Evolutionary conservation across 306 rosid species (phyloP).

Genomic region (Abrus precatorius): DNA sequence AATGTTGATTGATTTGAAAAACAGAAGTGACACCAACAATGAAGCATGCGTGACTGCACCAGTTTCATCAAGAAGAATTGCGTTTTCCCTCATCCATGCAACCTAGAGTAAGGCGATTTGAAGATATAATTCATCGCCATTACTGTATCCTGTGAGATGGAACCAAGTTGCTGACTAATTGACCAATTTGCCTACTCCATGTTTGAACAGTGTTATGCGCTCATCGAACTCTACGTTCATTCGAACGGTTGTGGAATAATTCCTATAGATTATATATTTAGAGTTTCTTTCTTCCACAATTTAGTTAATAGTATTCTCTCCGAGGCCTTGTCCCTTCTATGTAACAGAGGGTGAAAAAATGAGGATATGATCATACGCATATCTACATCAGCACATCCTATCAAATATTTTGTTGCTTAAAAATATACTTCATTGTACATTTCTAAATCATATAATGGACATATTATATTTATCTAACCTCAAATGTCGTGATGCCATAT

Average conservation of each 20-base stretch:
- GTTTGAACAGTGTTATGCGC: background rate
- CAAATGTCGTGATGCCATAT: background rate
- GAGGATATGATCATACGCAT: background rate
- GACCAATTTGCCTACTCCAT: too few species aligned
- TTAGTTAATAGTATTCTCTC: background rate
- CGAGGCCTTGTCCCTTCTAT: background rate
- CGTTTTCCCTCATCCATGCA: background rate
- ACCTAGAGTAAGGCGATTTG: background rate
- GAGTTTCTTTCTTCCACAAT: background rate
- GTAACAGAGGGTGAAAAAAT: background rate
- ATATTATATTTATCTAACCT: background rate
- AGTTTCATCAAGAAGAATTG: background rate
- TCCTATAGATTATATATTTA: background rate
- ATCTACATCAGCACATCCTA: conserved; percentile 14
- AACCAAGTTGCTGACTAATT: too few species aligned
- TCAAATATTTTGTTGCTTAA: background rate
- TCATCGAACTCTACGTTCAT: background rate
- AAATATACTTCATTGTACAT: background rate
- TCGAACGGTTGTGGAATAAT: background rate
- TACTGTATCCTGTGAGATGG: too few species aligned
- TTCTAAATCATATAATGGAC: conserved; percentile 11
- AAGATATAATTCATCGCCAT: background rate
- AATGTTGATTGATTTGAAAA: background rate
- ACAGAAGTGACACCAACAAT: background rate
- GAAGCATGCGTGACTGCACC: background rate